Conservation (phyloP, 2,329 filamentous ascomycete species). For the Neocatenulostroma microsporum region DNA sequence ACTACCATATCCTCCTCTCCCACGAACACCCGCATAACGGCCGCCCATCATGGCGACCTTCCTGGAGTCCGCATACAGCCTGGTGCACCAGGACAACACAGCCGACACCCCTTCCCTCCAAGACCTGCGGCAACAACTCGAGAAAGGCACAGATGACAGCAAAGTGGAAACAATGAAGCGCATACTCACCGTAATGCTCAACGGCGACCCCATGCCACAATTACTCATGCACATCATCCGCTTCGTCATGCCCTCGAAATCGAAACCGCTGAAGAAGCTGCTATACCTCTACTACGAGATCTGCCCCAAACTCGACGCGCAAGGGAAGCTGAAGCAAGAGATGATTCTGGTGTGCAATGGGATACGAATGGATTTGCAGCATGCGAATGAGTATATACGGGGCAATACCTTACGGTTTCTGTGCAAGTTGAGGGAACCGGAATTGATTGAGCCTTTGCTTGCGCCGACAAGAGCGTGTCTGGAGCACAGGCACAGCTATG, state of each 20-base stretch:
- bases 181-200: conserved; percentile 95
- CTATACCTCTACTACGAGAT: conserved; percentile 99
- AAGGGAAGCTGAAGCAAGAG: conserved; percentile 95
- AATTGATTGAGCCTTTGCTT: conserved; percentile 91
- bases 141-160: conserved; percentile 34
- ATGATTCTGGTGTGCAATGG: conserved; percentile 99
- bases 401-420: conserved; percentile 96
- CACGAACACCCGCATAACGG: no score
- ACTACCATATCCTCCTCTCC: no score
- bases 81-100: conserved; percentile 96
- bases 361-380: conserved; percentile 93
- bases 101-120: conserved; percentile 84
- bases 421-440: conserved; percentile 88
- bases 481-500: conserved; percentile 93
- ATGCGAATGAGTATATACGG: conserved; percentile 95
- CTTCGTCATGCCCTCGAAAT: conserved; percentile 98
- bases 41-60: conserved; percentile 78
- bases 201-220: conserved; percentile 90
- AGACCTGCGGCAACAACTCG: conserved; percentile 65
- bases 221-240: conserved; percentile 99
- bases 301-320: conserved; percentile 87
- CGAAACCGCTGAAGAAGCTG: conserved; percentile 93
- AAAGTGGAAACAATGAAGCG: conserved; percentile 65
- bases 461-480: conserved; percentile 87
- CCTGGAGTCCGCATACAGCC: conserved; percentile 87